A percentile compares a stretch with the other conserved stretches of the same genome.
phyloP scores from a whole-genome alignment of 1,284 basidiomycete species.

The Cystobasidium pallidum region DNA sequence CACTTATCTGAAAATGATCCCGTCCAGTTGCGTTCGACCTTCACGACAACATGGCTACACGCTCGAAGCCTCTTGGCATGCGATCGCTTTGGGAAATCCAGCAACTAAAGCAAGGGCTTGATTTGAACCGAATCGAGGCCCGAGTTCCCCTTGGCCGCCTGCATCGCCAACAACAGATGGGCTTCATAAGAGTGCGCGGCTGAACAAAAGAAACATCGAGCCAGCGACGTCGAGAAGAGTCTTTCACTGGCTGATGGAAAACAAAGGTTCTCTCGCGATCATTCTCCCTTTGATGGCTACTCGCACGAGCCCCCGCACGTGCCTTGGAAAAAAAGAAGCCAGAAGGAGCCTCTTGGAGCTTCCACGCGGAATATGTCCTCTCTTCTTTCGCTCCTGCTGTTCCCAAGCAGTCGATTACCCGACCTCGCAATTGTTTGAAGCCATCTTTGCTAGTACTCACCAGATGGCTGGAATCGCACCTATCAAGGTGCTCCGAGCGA shows the following conservation, averaged over 20 bases:
- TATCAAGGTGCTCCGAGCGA: conserved; percentile 12
- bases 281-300: conserved; percentile 19
- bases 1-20: conserved; percentile 22
- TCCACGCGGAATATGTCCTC: conserved; percentile 16
- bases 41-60: too few relatives aligned
- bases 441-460: too few relatives aligned
- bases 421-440: conserved; percentile 17
- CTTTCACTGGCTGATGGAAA: conserved; percentile 21
- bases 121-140: conserved; percentile 16
- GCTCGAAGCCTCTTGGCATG: conserved; percentile 20
- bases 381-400: conserved; percentile 19
- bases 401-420: conserved; percentile 22
- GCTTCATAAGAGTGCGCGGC: too few relatives aligned
- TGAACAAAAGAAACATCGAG: conserved; percentile 18
- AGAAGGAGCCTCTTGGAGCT: conserved; percentile 19
- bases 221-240: conserved; percentile 16
- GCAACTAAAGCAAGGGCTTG: conserved; percentile 16
- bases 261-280: conserved; percentile 15
- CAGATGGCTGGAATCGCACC: too few relatives aligned
- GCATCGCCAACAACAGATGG: conserved; percentile 17
- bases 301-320: conserved; percentile 13
- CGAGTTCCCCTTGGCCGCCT: conserved; percentile 16
- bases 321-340: conserved; percentile 16
- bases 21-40: conserved; percentile 17
- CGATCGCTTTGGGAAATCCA: conserved; percentile 18